Evolutionary conservation across 805 yeast species (phyloP).

Genomic region (Myxozyma sirexii): DNA sequence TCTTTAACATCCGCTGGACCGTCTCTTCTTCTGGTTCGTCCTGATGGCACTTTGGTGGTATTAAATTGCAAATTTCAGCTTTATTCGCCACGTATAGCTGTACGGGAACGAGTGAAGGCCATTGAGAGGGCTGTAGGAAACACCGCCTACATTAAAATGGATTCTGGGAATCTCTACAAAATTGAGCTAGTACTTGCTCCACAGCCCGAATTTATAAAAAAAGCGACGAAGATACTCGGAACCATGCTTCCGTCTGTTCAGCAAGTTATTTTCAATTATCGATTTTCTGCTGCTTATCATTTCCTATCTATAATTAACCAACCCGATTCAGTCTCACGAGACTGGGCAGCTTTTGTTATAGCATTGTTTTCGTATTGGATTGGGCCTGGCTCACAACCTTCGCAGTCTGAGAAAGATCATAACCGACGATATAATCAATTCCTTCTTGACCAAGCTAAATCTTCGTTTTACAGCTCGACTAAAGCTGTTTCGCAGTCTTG

Average conservation of each 20-base stretch:
- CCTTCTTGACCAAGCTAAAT: neutral
- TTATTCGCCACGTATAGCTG: constrained; percentile 41
- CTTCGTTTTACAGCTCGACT: neutral
- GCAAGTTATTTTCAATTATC: constrained; percentile 9
- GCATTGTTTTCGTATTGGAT: constrained; percentile 32
- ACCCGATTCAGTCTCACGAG: neutral
- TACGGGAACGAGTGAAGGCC: neutral
- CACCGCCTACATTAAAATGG: constrained; percentile 7
- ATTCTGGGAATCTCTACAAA: neutral
- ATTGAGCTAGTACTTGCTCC: constrained; percentile 12
- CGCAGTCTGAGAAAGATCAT: neutral
- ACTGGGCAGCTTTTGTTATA: constrained; percentile 30
- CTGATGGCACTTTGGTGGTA: constrained; percentile 42
- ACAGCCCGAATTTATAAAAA: neutral
- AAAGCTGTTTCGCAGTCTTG: neutral
- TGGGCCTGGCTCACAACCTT: constrained; percentile 13
- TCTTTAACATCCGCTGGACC: constrained; percentile 7
- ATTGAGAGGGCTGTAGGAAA: neutral
- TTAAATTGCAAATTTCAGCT: constrained; percentile 62
- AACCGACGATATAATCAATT: neutral
- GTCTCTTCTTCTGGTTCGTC: constrained; percentile 17
- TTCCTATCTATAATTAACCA: neutral
- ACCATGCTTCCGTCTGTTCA: constrained; percentile 13
- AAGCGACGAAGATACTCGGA: constrained; percentile 6
- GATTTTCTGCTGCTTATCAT: constrained; percentile 18